Conservation (phyloP, 2,329 filamentous ascomycete genomes). For the Hypoxylon sp. region DNA sequence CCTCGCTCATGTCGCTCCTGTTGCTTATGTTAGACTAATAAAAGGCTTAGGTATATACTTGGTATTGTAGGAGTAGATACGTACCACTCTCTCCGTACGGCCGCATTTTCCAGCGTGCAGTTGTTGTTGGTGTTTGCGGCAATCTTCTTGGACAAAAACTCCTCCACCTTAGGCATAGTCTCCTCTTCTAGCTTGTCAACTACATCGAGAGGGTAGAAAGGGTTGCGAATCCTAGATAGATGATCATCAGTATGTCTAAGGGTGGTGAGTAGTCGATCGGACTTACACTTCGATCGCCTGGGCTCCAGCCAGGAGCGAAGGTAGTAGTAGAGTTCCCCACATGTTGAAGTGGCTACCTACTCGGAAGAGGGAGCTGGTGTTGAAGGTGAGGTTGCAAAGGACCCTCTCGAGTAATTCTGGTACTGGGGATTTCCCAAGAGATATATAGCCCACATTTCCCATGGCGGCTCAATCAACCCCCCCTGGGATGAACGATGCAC, state of each 20-base stretch:
- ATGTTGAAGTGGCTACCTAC: conserved; percentile 40
- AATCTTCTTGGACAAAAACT: conserved; percentile 43
- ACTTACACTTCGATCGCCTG: conserved; percentile 42
- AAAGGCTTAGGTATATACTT: background rate
- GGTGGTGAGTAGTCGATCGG: background rate
- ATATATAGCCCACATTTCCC: conserved; percentile 44
- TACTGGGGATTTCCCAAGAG: conserved; percentile 26
- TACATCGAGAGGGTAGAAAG: conserved; percentile 47
- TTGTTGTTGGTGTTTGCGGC: conserved; percentile 43
- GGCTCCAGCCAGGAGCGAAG: conserved; percentile 45
- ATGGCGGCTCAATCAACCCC: conserved; percentile 45
- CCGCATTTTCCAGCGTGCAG: conserved; percentile 48
- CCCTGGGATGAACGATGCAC: conserved; percentile 37
- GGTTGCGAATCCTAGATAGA: conserved; percentile 43
- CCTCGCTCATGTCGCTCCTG: conserved; percentile 49
- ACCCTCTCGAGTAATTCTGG: conserved; percentile 10
- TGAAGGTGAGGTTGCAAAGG: conserved; percentile 23
- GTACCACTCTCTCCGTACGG: conserved; percentile 48
- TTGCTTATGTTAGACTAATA: conserved; percentile 15
- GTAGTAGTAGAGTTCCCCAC: conserved; percentile 42
- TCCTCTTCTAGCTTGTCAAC: conserved; percentile 49
- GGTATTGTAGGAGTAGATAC: conserved; percentile 16
- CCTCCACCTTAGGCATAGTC: conserved; percentile 48
- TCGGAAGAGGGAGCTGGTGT: conserved; percentile 25
- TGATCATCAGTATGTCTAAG: conserved; percentile 22